phyloP scores from a whole-genome alignment of 768 basidiomycete genomes.

The Lentinula aciculospora region DNA sequence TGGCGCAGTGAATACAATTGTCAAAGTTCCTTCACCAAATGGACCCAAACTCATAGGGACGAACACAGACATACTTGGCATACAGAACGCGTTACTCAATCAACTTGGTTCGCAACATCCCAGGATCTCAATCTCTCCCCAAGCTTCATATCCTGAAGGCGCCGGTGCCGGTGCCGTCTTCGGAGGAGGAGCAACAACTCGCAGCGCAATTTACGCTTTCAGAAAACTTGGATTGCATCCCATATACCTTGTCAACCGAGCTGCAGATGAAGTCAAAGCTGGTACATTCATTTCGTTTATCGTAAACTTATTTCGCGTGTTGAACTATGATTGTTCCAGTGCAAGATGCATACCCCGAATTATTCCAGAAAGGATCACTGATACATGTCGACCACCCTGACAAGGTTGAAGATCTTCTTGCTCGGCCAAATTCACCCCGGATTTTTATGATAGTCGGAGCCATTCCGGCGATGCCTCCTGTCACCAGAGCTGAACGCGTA shows the following conservation, averaged over 20 bases:
- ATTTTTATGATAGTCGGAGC: slow-evolving; percentile 30
- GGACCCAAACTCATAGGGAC: slow-evolving; percentile 26
- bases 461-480: slow-evolving; percentile 25
- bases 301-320: background rate
- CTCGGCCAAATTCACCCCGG: slow-evolving; percentile 14
- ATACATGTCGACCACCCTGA: slow-evolving; percentile 24
- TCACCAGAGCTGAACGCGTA: slow-evolving; percentile 23
- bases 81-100: slow-evolving; percentile 25
- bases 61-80: slow-evolving; percentile 31
- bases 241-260: slow-evolving; percentile 27
- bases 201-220: slow-evolving; percentile 33
- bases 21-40: slow-evolving; percentile 22
- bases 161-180: slow-evolving; percentile 26
- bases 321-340: slow-evolving; percentile 10
- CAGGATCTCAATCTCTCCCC: slow-evolving; percentile 10
- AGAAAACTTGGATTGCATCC: slow-evolving; percentile 54
- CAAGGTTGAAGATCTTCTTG: slow-evolving; percentile 24
- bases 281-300: background rate
- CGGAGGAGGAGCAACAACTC: slow-evolving; percentile 32
- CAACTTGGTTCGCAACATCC: slow-evolving; percentile 21
- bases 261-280: slow-evolving; percentile 22
- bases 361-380: slow-evolving; percentile 15
- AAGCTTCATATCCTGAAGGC: slow-evolving; percentile 15
- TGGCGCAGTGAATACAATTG: slow-evolving; percentile 29
- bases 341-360: slow-evolving; percentile 18